A percentile compares a stretch with the other conserved stretches of the same genome.
Evolutionary conservation across 139 green algal genomes (phyloP).

Genomic region (Nannochloris sp.): DNA sequence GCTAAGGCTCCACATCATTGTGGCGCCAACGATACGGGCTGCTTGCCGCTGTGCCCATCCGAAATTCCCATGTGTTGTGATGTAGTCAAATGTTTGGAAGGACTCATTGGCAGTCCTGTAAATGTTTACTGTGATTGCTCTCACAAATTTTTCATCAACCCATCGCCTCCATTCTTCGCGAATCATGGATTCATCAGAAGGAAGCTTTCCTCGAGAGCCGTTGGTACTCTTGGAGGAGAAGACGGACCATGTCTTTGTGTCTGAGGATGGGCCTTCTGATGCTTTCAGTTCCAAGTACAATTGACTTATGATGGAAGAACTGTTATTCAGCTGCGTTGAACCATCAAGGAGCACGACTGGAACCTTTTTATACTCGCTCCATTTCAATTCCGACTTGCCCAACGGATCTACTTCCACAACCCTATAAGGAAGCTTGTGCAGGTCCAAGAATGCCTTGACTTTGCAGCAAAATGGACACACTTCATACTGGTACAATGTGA

Average conservation of each 20-base stretch:
- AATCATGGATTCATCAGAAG: conserved; percentile 13
- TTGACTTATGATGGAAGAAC: conserved; percentile 64
- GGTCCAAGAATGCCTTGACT: conserved; percentile 93
- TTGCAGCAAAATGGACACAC: conserved; percentile 99
- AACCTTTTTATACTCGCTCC: conserved; percentile 78
- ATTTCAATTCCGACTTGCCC: conserved; percentile 88
- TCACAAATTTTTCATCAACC: conserved; percentile 87
- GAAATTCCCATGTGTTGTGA: conserved; percentile 73
- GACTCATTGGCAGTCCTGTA: conserved; percentile 79
- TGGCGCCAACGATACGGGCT: conserved; percentile 53
- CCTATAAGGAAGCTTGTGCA: conserved; percentile 82
- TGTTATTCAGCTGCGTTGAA: conserved; percentile 76
- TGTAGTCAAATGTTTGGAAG: conserved; percentile 81
- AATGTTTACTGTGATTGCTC: conserved; percentile 91
- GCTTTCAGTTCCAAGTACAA: conserved; percentile 53
- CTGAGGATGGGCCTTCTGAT: no score
- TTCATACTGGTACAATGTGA: conserved; percentile 91
- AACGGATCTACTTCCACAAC: conserved; percentile 94
- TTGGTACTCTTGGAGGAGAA: background rate
- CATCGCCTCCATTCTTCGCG: conserved; percentile 75
- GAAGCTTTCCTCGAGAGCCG: no score
- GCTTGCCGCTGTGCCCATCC: conserved; percentile 24
- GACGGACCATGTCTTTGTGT: no score
- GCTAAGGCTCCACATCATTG: conserved; percentile 70
- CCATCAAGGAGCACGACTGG: conserved; percentile 72